Evolutionary conservation across 306 rosid species (phyloP).

Genomic region (Corylus heterophylla): DNA sequence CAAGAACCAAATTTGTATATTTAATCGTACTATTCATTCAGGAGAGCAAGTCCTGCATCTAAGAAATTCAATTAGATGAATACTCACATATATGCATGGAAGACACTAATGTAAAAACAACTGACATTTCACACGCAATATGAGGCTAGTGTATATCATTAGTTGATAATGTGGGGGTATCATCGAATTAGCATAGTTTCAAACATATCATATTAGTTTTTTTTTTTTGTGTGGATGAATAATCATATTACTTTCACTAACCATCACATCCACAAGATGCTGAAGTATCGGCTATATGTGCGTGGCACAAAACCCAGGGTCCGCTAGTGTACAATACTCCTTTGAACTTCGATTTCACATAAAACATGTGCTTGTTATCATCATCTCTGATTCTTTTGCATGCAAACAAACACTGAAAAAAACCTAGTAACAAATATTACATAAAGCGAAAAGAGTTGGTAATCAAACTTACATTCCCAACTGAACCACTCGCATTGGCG

Average conservation of each 20-base stretch:
- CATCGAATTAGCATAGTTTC: not conserved
- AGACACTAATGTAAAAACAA: not conserved
- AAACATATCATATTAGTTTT: not conserved
- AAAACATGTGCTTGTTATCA: no score
- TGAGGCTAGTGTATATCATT: not conserved
- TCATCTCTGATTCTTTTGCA: not conserved
- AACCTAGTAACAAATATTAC: not conserved
- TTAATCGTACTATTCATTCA: not conserved
- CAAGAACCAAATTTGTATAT: not conserved
- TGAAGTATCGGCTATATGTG: not conserved
- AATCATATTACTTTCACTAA: not conserved
- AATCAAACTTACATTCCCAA: constrained; percentile 54
- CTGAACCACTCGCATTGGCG: constrained; percentile 43
- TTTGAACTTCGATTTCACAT: not conserved
- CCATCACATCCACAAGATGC: not conserved
- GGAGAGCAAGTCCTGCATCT: not conserved
- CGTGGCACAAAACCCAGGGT: not conserved
- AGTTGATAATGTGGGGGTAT: not conserved
- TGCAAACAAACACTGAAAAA: not conserved
- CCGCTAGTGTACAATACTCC: not conserved
- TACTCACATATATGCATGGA: no score
- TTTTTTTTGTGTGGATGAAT: no score
- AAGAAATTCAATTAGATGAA: not conserved
- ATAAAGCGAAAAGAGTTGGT: not conserved
- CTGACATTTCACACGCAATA: not conserved